Percentiles rank a stretch among this genome's conserved stretches.
Evolutionary conservation across 805 yeast species (phyloP).

Genomic region (Pichia manshurica): DNA sequence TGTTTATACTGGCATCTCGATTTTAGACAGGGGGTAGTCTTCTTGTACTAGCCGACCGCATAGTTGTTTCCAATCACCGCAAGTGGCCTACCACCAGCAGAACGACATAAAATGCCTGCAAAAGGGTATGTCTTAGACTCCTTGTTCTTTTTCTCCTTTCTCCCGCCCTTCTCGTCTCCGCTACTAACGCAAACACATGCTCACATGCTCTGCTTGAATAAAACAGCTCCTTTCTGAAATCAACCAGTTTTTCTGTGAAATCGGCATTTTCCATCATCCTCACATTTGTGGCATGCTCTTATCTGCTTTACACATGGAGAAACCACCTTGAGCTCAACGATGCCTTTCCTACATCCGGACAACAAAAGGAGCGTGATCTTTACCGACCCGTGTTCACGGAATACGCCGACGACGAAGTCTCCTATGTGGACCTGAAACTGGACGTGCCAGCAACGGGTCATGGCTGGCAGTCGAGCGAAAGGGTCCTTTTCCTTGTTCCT

Average conservation of each 20-base stretch:
- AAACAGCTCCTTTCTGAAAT: background rate
- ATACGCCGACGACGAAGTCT: constrained; percentile 2
- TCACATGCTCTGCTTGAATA: too few relatives aligned
- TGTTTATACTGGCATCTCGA: too few relatives aligned
- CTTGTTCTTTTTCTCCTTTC: too few relatives aligned
- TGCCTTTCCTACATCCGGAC: background rate
- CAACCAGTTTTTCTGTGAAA: background rate
- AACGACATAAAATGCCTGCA: too few relatives aligned
- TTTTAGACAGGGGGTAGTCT: too few relatives aligned
- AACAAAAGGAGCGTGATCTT: background rate
- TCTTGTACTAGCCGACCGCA: too few relatives aligned
- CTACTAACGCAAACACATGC: too few relatives aligned
- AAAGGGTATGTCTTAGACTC: too few relatives aligned
- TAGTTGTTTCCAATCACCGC: too few relatives aligned
- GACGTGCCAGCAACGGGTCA: constrained; percentile 36
- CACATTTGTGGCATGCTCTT: constrained; percentile 1
- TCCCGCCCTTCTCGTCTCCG: too few relatives aligned
- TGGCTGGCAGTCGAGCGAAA: constrained; percentile 50
- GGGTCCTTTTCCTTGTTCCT: constrained; percentile 53
- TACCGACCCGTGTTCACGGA: constrained; percentile 18
- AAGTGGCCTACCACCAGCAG: too few relatives aligned
- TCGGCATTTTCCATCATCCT: background rate
- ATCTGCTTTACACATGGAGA: constrained; percentile 1
- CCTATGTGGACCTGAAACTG: constrained; percentile 35
- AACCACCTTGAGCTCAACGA: background rate